Evolutionary conservation across 73 alveolate genomes (phyloP).

Genomic region (Stentor roeselii): DNA sequence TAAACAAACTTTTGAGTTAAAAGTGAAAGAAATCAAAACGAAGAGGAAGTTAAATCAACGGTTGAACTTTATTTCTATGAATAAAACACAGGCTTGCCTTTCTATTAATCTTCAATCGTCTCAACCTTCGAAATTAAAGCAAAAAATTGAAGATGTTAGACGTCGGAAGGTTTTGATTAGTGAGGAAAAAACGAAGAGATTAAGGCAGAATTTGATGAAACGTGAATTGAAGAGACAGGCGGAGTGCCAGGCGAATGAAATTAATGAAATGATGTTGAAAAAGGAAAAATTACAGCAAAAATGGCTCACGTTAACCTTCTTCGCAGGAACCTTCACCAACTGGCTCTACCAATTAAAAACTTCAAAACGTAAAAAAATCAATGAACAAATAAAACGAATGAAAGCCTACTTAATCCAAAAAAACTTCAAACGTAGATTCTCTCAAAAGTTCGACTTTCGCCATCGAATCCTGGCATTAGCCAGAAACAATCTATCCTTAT

Average conservation of each 20-base stretch:
- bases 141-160: background rate
- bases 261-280: background rate
- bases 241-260: background rate
- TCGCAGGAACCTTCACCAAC: background rate
- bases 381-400: background rate
- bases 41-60: background rate
- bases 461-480: background rate
- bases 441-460: background rate
- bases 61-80: too few species aligned
- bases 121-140: background rate
- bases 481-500: background rate
- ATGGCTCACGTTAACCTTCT: background rate
- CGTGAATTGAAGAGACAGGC: background rate
- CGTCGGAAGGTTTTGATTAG: background rate
- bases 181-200: background rate
- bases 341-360: background rate
- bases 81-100: background rate
- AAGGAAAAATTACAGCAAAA: background rate
- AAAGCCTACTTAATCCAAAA: background rate
- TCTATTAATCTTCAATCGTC: background rate
- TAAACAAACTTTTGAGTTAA: background rate
- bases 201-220: too few species aligned
- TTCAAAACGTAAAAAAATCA: background rate
- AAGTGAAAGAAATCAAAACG: background rate
- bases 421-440: background rate